Evolutionary conservation across 495 filamentous ascomycete genomes (phyloP).

Genomic region (Penicillium argentinense): DNA sequence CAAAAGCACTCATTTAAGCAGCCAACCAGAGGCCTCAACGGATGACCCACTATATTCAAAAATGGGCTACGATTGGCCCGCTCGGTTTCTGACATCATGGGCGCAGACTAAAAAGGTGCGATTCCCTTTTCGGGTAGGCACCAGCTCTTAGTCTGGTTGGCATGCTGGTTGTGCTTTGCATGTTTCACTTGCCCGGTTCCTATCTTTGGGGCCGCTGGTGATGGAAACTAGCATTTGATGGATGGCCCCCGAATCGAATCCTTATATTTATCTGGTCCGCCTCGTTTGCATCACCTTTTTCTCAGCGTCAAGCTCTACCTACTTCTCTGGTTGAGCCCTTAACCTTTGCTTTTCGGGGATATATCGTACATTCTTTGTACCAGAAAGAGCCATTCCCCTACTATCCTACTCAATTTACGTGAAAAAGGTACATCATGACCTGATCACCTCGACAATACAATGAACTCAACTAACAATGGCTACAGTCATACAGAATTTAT

Average conservation of each 20-base stretch:
- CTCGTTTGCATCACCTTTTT: too few species aligned
- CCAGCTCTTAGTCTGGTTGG: slow-evolving; percentile 6
- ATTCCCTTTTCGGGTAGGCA: slow-evolving; percentile 19
- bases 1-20: too few species aligned
- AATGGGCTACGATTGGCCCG: slow-evolving; percentile 22
- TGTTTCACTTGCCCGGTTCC: slow-evolving; percentile 7
- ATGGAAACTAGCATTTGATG: neutral
- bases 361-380: neutral
- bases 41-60: too few species aligned
- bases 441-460: too few species aligned
- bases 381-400: neutral
- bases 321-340: neutral
- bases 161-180: neutral
- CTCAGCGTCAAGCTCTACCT: too few species aligned
- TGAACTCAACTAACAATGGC: neutral
- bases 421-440: too few species aligned
- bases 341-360: neutral
- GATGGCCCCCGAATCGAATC: neutral
- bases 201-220: neutral
- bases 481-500: too few species aligned
- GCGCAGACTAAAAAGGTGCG: slow-evolving; percentile 2
- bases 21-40: too few species aligned
- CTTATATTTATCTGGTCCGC: neutral
- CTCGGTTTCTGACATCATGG: slow-evolving; percentile 30
- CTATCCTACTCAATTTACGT: neutral